Conservation (phyloP, 345 rosid genomes). For the Rhodomyrtus tomentosa region DNA sequence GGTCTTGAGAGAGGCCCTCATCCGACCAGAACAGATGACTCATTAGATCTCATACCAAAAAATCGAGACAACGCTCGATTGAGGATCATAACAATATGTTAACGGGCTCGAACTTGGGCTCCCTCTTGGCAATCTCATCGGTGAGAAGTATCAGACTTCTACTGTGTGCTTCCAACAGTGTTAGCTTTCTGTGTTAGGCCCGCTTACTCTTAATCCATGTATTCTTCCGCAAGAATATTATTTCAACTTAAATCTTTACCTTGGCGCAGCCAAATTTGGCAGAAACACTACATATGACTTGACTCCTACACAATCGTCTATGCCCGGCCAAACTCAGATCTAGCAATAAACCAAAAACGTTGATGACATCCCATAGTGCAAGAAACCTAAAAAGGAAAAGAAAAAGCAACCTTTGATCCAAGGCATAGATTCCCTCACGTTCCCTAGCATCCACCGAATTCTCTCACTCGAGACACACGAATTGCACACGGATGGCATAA, state of each 20-base stretch:
- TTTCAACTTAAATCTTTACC: not conserved
- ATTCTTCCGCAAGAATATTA: too few species aligned
- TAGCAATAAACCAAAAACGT: not conserved
- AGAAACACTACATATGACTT: not conserved
- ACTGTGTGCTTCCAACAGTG: too few species aligned
- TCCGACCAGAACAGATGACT: too few species aligned
- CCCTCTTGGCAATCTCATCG: too few species aligned
- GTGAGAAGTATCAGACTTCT: too few species aligned
- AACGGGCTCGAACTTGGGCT: too few species aligned
- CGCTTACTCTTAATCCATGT: not conserved
- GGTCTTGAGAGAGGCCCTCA: too few species aligned
- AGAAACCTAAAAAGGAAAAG: not conserved
- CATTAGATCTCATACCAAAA: too few species aligned
- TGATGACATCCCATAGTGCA: not conserved
- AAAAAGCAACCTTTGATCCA: not conserved
- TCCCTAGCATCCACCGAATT: not conserved
- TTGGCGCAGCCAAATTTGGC: not conserved
- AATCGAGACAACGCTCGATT: too few species aligned
- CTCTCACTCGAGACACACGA: not conserved
- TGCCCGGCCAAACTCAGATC: not conserved
- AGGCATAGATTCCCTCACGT: not conserved
- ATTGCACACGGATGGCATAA: not conserved
- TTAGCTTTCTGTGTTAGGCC: too few species aligned
- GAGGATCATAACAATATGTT: too few species aligned
- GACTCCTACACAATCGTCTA: not conserved